Conservation (phyloP, 139 green algal species). For the Chlamydomonas sp. region DNA sequence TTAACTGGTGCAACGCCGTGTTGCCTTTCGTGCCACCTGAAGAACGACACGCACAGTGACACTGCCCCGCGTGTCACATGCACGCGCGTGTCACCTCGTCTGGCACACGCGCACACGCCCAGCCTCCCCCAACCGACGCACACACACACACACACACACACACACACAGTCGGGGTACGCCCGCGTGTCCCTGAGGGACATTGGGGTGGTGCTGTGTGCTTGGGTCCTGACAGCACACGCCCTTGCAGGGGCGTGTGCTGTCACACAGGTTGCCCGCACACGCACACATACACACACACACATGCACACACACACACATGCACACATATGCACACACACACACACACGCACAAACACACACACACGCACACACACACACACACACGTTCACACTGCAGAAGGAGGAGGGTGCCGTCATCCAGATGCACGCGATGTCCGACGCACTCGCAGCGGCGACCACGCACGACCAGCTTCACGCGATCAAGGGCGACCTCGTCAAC, state of each 20-base stretch:
- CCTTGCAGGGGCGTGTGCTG: too few relatives aligned
- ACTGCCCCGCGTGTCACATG: too few relatives aligned
- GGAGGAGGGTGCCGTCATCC: slow-evolving; percentile 76
- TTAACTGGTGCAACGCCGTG: neutral
- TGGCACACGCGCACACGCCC: neutral
- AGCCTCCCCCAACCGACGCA: too few relatives aligned
- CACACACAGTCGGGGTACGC: too few relatives aligned
- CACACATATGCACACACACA: neutral
- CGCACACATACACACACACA: too few relatives aligned
- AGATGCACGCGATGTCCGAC: slow-evolving; percentile 42
- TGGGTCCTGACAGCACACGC: too few relatives aligned
- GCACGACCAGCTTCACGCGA: neutral
- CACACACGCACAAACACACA: neutral
- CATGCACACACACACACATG: neutral
- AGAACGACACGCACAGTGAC: too few relatives aligned
- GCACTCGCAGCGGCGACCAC: slow-evolving; percentile 17
- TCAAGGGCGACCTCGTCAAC: slow-evolving; percentile 12
- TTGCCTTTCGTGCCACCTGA: neutral
- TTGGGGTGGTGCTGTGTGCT: too few relatives aligned
- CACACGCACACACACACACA: slow-evolving; percentile 2
- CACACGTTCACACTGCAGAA: slow-evolving; percentile 33
- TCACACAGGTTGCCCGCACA: neutral
- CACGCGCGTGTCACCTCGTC: too few relatives aligned
- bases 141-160: too few relatives aligned
- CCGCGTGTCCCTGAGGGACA: too few relatives aligned